phyloP scores from a whole-genome alignment of 805 yeast genomes.

The Scheffersomyces amazonensis region DNA sequence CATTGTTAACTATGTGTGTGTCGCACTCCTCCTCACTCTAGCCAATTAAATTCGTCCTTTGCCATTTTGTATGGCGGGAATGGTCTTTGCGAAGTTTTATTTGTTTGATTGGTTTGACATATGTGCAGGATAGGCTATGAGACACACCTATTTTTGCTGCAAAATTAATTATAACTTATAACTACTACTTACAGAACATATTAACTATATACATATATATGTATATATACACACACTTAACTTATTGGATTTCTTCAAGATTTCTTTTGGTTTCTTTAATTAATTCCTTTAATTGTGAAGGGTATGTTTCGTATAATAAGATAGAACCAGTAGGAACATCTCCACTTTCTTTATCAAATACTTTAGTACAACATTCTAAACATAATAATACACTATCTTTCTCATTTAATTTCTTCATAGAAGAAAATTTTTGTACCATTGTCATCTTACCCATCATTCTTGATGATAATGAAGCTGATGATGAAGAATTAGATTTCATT shows the following conservation, averaged over 20 bases:
- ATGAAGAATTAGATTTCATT: not conserved
- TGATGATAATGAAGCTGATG: not conserved
- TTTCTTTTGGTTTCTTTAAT: slow-evolving; percentile 15
- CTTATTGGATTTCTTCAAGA: slow-evolving; percentile 1
- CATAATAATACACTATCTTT: slow-evolving; percentile 24
- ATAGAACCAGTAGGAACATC: slow-evolving; percentile 20
- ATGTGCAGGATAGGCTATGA: too few relatives aligned
- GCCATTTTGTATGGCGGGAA: too few relatives aligned
- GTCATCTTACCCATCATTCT: slow-evolving; percentile 1
- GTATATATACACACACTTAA: not conserved
- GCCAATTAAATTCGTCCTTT: too few relatives aligned
- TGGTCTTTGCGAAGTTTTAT: too few relatives aligned
- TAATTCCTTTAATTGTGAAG: slow-evolving; percentile 18
- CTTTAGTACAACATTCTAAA: slow-evolving; percentile 24
- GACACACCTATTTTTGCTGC: too few relatives aligned
- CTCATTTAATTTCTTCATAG: slow-evolving; percentile 22
- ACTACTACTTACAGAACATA: not conserved
- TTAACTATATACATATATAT: not conserved
- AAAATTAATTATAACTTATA: too few relatives aligned
- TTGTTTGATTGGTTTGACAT: too few relatives aligned
- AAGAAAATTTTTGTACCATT: slow-evolving; percentile 1
- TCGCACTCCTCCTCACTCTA: too few relatives aligned
- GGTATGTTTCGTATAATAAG: slow-evolving; percentile 17
- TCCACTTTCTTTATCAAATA: slow-evolving; percentile 7
- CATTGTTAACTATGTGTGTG: too few relatives aligned